phyloP scores from a whole-genome alignment of 495 filamentous ascomycete species.

The Xylaria telfairii region DNA sequence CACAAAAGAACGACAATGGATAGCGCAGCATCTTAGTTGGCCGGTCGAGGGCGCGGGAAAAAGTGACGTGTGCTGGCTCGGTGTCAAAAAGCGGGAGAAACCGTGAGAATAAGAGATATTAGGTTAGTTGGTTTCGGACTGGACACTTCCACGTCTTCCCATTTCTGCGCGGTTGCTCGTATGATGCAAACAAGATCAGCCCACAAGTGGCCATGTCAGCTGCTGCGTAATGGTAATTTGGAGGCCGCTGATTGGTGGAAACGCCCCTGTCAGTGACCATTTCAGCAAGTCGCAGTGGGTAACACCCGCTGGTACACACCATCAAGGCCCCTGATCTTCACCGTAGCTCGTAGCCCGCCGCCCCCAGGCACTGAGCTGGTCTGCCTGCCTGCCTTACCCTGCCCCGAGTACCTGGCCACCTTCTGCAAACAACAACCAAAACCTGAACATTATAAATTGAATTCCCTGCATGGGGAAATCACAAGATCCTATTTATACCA shows the following conservation, averaged over 20 bases:
- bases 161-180: constrained; percentile 17
- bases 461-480: neutral
- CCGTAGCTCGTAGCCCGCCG: neutral
- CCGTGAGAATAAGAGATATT: neutral
- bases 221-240: constrained; percentile 27
- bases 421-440: constrained; percentile 22
- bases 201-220: constrained; percentile 25
- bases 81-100: neutral
- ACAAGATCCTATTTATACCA: constrained; percentile 5
- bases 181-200: constrained; percentile 22
- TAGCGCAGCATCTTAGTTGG: neutral
- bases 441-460: constrained; percentile 17
- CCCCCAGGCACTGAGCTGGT: neutral
- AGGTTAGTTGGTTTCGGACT: neutral
- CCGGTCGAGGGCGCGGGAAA: neutral
- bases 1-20: neutral
- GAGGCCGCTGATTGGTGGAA: neutral
- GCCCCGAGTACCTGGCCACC: neutral
- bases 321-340: constrained; percentile 7
- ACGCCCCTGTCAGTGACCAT: neutral
- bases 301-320: neutral
- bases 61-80: neutral
- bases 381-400: neutral
- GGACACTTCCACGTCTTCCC: constrained; percentile 18
- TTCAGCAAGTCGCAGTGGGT: constrained; percentile 13